Evolutionary conservation across 2,329 filamentous ascomycete species (phyloP).

Genomic region (Massarina eburnea): DNA sequence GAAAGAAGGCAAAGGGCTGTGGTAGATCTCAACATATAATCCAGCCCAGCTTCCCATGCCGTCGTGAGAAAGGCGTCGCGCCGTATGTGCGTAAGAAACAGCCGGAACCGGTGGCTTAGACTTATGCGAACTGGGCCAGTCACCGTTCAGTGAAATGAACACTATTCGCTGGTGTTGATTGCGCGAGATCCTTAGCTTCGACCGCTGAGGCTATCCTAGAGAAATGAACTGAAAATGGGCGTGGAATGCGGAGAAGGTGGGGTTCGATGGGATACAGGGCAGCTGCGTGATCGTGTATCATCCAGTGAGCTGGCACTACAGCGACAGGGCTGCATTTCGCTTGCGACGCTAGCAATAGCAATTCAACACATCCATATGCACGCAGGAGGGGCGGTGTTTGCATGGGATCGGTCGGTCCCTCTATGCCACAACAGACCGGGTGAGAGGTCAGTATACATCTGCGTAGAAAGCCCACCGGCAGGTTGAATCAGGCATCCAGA

Average conservation of each 20-base stretch:
- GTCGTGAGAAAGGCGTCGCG: not conserved
- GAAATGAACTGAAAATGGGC: not conserved
- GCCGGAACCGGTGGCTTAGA: slow-evolving; percentile 7
- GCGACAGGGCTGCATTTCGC: not conserved
- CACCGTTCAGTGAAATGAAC: not conserved
- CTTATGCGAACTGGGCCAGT: not conserved
- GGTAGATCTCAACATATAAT: not conserved
- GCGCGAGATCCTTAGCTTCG: not conserved
- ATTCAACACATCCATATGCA: not conserved
- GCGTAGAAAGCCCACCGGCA: too few species aligned
- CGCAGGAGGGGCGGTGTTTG: too few species aligned
- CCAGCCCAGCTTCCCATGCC: not conserved
- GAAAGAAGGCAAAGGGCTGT: not conserved
- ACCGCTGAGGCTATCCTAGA: slow-evolving; percentile 7
- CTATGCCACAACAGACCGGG: too few species aligned
- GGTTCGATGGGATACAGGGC: slow-evolving; percentile 2
- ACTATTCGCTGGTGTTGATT: slow-evolving; percentile 4
- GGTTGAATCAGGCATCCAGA: too few species aligned
- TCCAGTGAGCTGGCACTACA: not conserved
- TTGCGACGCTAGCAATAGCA: too few species aligned
- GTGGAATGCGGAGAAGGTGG: slow-evolving; percentile 4
- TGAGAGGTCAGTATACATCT: too few species aligned
- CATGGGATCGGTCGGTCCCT: too few species aligned
- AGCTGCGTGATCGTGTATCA: not conserved
- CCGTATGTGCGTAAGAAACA: not conserved